phyloP scores from a whole-genome alignment of 345 rosid species.

The Trapa incisa region DNA sequence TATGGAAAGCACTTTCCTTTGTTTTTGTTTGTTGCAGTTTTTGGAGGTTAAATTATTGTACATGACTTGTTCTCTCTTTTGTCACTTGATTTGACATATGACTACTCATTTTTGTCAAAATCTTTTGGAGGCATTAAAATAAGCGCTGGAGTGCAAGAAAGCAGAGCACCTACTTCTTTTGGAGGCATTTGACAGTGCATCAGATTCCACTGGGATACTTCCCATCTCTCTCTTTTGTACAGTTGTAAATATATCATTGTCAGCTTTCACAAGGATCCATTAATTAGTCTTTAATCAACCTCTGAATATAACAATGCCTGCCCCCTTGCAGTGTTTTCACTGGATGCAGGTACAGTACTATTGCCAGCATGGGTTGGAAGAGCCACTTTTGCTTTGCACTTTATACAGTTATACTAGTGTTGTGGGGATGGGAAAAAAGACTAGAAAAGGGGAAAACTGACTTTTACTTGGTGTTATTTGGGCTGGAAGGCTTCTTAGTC shows the following conservation, averaged over 20 bases:
- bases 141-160: not conserved
- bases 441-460: too few relatives aligned
- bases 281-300: not conserved
- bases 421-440: too few relatives aligned
- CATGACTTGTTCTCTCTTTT: too few relatives aligned
- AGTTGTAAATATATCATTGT: not conserved
- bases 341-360: not conserved
- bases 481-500: too few relatives aligned
- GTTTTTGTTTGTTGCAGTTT: too few relatives aligned
- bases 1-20: too few relatives aligned
- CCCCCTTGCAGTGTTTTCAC: not conserved
- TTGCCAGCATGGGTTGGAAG: not conserved
- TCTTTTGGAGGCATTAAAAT: not conserved
- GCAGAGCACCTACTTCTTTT: not conserved
- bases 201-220: constrained; percentile 5
- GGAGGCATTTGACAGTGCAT: constrained; percentile 3
- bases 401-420: too few relatives aligned
- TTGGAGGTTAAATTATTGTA: too few relatives aligned
- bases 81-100: not conserved
- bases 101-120: not conserved
- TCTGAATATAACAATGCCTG: too few relatives aligned
- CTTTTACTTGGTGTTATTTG: too few relatives aligned
- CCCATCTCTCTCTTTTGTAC: not conserved
- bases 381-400: too few relatives aligned
- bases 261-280: constrained; percentile 3